Evolutionary conservation across 2,329 filamentous ascomycete genomes (phyloP), one percentile per base, ranked within the genome.

Genomic region (Trichothecium roseum): DNA sequence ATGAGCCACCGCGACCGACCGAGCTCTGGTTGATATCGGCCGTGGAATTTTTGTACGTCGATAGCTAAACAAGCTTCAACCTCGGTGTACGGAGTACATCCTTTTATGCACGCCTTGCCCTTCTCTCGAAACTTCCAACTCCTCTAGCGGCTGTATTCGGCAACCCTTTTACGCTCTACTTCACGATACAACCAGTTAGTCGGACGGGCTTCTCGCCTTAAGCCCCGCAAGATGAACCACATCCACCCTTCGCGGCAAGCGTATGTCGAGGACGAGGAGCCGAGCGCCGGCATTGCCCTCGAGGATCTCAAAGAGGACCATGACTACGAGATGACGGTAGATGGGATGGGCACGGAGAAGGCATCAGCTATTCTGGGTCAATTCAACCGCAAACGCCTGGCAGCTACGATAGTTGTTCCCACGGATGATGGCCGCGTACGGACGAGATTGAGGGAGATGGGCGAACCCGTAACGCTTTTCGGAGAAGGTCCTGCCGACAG

Each of bases 401-500:
- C 87, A 9, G 87, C 87, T 14, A 82, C 83, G 9, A 84, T 96
- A 47, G 81, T 84, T 10, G 91, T 98, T 4, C 91, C 89, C 1
- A 98, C 93, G 37, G 88, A 95, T 55, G 91, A 98, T 65, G 79
- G 74, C 42, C 78, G 84, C 49, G 88, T 98, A 32, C 83, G 87
- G 41, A 69, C 78, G 27, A 78, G 76, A 45, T 71, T 96, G 40
- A 78, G 91, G 45, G 82, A 91, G 50, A 70, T 94, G 43, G 86
- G 84, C n/a, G 84, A 98, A 53, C 91, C 91, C 9, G 78, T 96
- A 37, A 98, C 89, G 0, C 69, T 96, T 1, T 98, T 98, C 45
- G 91, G 88, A 39, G 91, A 98, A 62, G 85, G 84, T 1, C 80
- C 81, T 2, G 79, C 75, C 18, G 89, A 96, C 49, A 71, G 91